Evolutionary conservation across 345 rosid species (phyloP).

Genomic region (Brassica juncea): DNA sequence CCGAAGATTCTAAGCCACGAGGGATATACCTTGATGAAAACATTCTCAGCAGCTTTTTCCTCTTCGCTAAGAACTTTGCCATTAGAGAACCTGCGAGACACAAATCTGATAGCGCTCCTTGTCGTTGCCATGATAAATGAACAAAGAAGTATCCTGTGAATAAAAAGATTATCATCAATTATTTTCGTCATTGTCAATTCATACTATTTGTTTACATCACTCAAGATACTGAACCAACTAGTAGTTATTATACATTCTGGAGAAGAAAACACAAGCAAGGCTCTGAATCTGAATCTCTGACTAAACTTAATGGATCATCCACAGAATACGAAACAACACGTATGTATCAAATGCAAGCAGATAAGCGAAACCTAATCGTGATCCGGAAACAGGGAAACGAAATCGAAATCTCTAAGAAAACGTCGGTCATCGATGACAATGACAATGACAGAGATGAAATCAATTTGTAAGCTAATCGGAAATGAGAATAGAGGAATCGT

Average conservation of each 20-base stretch:
- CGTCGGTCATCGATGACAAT: background rate
- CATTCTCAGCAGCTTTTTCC: conserved; percentile 92
- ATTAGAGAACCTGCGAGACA: conserved; percentile 71
- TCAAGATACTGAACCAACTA: background rate
- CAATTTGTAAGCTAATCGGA: background rate
- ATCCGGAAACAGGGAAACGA: background rate
- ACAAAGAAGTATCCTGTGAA: conserved; percentile 27
- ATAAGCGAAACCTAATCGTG: background rate
- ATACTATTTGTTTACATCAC: background rate
- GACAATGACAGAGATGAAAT: background rate
- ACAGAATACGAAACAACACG: background rate
- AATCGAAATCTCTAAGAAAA: background rate
- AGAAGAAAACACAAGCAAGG: too few species aligned
- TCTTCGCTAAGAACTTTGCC: conserved; percentile 84
- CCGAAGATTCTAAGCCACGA: background rate
- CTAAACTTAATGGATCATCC: conserved; percentile 2
- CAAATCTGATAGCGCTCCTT: conserved; percentile 51
- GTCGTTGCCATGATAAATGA: conserved; percentile 60
- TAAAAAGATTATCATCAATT: background rate
- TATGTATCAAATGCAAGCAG: background rate
- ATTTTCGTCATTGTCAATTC: conserved; percentile 21
- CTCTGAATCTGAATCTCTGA: too few species aligned
- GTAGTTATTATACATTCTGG: too few species aligned
- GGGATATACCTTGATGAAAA: conserved; percentile 73
- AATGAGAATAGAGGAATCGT: background rate